A percentile compares a stretch with the other conserved stretches of the same genome.
Evolutionary conservation across 257 asterid genomes (phyloP).

Genomic region (Ehretia macrophylla): DNA sequence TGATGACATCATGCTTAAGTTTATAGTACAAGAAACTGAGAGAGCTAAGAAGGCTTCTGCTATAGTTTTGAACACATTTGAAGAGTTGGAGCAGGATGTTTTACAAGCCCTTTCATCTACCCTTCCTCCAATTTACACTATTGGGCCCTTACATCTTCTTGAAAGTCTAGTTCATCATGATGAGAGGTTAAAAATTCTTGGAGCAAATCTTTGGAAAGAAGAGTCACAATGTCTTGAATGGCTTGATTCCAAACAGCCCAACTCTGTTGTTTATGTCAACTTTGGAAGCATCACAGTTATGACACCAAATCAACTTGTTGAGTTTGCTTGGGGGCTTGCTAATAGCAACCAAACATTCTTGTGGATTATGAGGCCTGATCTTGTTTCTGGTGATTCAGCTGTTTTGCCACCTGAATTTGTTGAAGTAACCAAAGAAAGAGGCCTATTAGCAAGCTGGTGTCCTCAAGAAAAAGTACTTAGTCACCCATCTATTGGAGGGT

Average conservation of each 20-base stretch:
- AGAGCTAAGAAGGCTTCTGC: constrained; percentile 32
- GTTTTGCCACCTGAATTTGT: constrained; percentile 28
- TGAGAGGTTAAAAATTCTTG: constrained; percentile 14
- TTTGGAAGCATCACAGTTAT: constrained; percentile 46
- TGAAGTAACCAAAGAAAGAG: constrained; percentile 30
- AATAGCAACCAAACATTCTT: constrained; percentile 34
- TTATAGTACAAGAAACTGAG: constrained; percentile 10
- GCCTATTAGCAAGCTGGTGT: constrained; percentile 46
- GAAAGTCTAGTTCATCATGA: constrained; percentile 10
- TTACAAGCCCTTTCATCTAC: constrained; percentile 25
- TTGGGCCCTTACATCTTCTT: constrained; percentile 51
- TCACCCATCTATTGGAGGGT: constrained; percentile 50
- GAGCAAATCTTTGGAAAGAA: constrained; percentile 51
- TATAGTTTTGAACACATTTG: constrained; percentile 42
- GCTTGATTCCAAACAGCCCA: constrained; percentile 39
- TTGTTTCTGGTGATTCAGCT: constrained; percentile 32
- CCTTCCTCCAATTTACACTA: constrained; percentile 34
- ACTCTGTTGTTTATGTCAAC: constrained; percentile 42
- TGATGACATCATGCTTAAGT: constrained; percentile 33
- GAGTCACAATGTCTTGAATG: constrained; percentile 40
- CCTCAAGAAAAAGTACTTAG: constrained; percentile 47
- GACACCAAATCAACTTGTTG: constrained; percentile 34
- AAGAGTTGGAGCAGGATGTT: constrained; percentile 36
- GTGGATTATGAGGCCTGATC: constrained; percentile 56
- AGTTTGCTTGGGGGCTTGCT: constrained; percentile 60